Evolutionary conservation across 768 basidiomycete species (phyloP), one percentile per base, ranked within the genome.

Genomic region (Rhizopogon vinicolor): DNA sequence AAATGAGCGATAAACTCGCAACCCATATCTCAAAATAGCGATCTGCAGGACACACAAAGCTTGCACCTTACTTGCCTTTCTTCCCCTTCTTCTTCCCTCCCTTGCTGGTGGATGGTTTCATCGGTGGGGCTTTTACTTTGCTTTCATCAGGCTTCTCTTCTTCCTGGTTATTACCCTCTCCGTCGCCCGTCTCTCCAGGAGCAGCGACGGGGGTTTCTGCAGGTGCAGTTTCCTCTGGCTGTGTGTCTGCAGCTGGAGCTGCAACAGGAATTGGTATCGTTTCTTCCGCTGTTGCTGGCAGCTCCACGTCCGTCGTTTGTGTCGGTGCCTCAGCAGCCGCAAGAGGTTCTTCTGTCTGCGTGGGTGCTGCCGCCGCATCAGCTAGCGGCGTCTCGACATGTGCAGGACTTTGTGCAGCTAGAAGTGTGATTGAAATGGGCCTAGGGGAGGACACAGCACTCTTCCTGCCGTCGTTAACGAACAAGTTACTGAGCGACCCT

Each of bases 1-100:
- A 48, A 18, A 48, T 19, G 31, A 48, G 18, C 31, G 19, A 22
- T 48, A 48, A 33, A 33, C 31, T 35, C 46, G 8, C 13, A 33
- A 46, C 31, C 7, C 7, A 13, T 9, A 33, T 33, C 7, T 9
- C 31, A 33, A 9, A 25, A 13, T 35, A 19, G 29, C 7, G 19
- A 49, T 33, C 19, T 37, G 33, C 3, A 14, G 33, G 19, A 9
- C 10, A 45, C 29, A 31, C 18, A 28, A 50, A 46, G 49, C 42
- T 40, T 6, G n/a, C 44, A 44, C 46, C 43, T 25, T 42, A 44
- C 44, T 50, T 41, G 25, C 25, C 25, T 40, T 60, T 66, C 56
- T 59, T 60, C 5, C 62, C 64, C 51, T 60, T 59, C 40, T 54
- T 58, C 5, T 45, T 48, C 28, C 33, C 6, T 13, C 9, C 46